Evolutionary conservation across 164 flowering plant genomes (phyloP), one percentile per base, ranked within the genome.

Genomic region (Taxillus chinensis): DNA sequence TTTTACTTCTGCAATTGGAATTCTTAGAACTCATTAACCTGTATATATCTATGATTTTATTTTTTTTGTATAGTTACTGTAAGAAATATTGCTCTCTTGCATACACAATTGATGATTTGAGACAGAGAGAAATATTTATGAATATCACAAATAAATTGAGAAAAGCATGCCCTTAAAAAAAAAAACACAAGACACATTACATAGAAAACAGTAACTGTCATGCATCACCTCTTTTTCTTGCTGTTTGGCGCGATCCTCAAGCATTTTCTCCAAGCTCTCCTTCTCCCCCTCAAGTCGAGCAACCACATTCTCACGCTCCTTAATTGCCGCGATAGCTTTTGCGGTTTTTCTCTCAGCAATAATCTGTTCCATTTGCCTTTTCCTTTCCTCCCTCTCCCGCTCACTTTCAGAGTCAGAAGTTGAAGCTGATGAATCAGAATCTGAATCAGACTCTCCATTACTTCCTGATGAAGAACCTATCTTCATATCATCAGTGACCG

Each of bases 281-380:
- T 88, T 93, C 79, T 93, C 97, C 17, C 97, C 97, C 71, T 93
- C 98, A 74, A 93, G 76, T 71, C 80, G 81, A 39, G 98, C 97
- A 59, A 90, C 88, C 63, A 74, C 45, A 68, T 90, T 83, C 75
- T 93, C 98, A 5, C 81, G 84, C 56, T 88, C 96, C 76, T 82
- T 83, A 46, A 90, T 84, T 39, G 87, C 89, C 68, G 75, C 84
- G 42, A 67, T 67, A 59, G 96, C 98, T 83, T 75, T 86, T 59
- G 90, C 92, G 57, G 95, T 96, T 39, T 79, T 85, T 79, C 74
- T 82, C 76, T 83, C 92, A 51, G 97, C 98, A 67, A 86, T 71
- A 66, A 90, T 68, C 71, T 73, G 82, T 61, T 84, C 80, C 71
- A 82, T 82, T 63, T 78, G 83, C 72, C 70, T 82, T 45, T 75